Evolutionary conservation across 2,329 filamentous ascomycete species (phyloP).

Genomic region (Nemania bipapillata): DNA sequence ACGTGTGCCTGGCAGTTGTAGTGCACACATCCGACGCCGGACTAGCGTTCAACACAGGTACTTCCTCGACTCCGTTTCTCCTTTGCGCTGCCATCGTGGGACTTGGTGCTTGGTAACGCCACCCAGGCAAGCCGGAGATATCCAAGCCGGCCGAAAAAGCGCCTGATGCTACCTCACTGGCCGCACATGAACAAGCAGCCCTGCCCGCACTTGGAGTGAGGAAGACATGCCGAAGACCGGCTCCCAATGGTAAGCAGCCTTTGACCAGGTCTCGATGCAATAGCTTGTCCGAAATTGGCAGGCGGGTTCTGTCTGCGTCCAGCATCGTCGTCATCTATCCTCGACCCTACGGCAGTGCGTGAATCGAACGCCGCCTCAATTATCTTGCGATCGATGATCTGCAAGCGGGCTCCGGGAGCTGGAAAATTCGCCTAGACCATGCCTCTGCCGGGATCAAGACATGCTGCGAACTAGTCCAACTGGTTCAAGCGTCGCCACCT

Average conservation of each 20-base stretch:
- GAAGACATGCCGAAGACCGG: constrained; percentile 37
- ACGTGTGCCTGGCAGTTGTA: constrained; percentile 13
- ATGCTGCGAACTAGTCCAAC: constrained; percentile 21
- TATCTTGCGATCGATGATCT: constrained; percentile 22
- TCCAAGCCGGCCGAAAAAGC: constrained; percentile 32
- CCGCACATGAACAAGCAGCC: constrained; percentile 29
- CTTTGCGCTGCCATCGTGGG: constrained; percentile 28
- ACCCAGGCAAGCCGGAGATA: constrained; percentile 29
- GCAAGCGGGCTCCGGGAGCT: constrained; percentile 29
- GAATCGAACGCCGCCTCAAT: constrained; percentile 24
- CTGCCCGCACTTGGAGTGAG: constrained; percentile 26
- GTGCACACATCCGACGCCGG: constrained; percentile 21
- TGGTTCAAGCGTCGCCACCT: constrained; percentile 16
- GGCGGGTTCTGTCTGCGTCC: constrained; percentile 30
- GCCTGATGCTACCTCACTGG: constrained; percentile 25
- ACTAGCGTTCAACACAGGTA: constrained; percentile 10
- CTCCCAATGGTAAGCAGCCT: constrained; percentile 35
- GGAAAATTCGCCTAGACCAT: constrained; percentile 22
- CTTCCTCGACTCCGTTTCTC: neutral
- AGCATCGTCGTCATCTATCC: constrained; percentile 21
- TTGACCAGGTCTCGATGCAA: constrained; percentile 25
- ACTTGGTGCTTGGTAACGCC: constrained; percentile 26
- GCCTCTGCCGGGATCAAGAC: constrained; percentile 28
- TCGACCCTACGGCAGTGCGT: constrained; percentile 23
- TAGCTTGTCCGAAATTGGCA: constrained; percentile 34